A percentile compares a stretch with the other conserved stretches of the same genome.
phyloP scores from a whole-genome alignment of 1,284 basidiomycete genomes.

The Fomitiporia mediterranea region DNA sequence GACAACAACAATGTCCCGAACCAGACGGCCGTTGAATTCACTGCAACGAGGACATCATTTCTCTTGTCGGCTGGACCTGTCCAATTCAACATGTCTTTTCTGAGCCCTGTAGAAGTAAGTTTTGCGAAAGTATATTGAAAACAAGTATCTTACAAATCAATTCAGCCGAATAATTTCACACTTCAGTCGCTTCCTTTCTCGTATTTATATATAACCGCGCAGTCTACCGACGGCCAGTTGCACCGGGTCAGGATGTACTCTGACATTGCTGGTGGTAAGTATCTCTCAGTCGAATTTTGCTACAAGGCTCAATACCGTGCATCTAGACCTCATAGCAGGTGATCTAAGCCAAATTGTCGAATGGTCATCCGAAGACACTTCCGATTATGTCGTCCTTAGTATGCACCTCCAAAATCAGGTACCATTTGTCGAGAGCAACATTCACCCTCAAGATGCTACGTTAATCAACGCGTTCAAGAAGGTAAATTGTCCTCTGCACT shows the following conservation, averaged over 20 bases:
- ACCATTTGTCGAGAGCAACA: conserved; percentile 27
- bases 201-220: conserved; percentile 24
- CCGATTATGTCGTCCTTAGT: conserved; percentile 28
- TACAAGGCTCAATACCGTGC: neutral
- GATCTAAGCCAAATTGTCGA: conserved; percentile 27
- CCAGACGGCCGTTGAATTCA: conserved; percentile 22
- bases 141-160: neutral
- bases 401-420: conserved; percentile 24
- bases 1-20: neutral
- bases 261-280: conserved; percentile 10
- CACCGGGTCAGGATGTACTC: conserved; percentile 24
- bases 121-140: neutral
- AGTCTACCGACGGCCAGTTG: conserved; percentile 23
- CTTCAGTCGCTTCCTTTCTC: conserved; percentile 33
- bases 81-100: conserved; percentile 34
- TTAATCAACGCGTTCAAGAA: conserved; percentile 31
- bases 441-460: conserved; percentile 34
- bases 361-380: conserved; percentile 29
- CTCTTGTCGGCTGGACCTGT: conserved; percentile 35
- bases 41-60: conserved; percentile 34
- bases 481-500: no score
- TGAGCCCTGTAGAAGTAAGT: conserved; percentile 37
- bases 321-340: conserved; percentile 34
- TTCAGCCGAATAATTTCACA: conserved; percentile 23
- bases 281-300: neutral